Percentiles rank a stretch among this genome's conserved stretches.
Conservation (phyloP, 208 protist genomes). For the Herpetomonas samuelpessoai region DNA sequence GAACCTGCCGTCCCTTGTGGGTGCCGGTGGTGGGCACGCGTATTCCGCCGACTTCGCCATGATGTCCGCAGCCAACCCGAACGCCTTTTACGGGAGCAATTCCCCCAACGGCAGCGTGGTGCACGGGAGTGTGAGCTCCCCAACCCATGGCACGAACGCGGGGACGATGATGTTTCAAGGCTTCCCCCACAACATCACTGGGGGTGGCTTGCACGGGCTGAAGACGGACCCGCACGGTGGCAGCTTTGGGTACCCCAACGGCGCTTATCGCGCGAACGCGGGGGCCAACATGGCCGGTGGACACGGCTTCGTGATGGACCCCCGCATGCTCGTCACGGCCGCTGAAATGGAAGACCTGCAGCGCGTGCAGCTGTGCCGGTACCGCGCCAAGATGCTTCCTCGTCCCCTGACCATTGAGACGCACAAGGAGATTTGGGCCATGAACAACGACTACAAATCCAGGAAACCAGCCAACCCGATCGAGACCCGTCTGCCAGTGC, state of each 20-base stretch:
- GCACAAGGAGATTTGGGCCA: conserved; percentile 37
- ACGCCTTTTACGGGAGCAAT: neutral
- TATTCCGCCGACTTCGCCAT: neutral
- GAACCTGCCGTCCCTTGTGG: no score
- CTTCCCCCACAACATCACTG: no score
- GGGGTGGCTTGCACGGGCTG: no score
- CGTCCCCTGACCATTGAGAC: conserved; percentile 39
- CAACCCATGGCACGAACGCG: no score
- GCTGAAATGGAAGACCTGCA: conserved; percentile 26
- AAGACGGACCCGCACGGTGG: no score
- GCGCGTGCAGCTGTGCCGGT: conserved; percentile 29
- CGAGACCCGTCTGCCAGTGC: conserved; percentile 2
- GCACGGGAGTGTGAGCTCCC: no score
- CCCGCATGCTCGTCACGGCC: neutral
- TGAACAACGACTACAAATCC: conserved; percentile 18
- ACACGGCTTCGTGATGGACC: neutral
- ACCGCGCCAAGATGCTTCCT: conserved; percentile 50
- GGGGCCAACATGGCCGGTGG: neutral
- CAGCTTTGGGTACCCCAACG: no score
- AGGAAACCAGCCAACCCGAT: neutral
- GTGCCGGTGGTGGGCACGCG: no score
- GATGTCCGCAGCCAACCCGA: neutral
- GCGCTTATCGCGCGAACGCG: no score
- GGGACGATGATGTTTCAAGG: no score
- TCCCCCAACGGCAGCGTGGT: no score